Base-by-base conservation (phyloP, 2,329 filamentous ascomycete species). In the Onygenales sp. region DNA sequence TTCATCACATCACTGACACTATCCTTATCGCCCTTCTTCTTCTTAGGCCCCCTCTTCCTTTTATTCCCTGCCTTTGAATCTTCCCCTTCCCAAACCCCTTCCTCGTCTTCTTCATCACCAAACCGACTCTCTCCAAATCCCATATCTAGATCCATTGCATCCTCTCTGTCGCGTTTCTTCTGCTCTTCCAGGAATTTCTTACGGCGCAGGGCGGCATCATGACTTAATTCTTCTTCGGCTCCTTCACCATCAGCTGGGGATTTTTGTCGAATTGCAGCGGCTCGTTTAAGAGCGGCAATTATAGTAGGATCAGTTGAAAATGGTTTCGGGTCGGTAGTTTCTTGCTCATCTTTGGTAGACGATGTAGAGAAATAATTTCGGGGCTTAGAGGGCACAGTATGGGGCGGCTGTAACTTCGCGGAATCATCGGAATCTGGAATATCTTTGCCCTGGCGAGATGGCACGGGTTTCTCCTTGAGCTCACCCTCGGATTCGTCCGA, bases 61-160 rank as follows among this genome's bases (percentile, higher is more conserved):
- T 73, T 74, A 56, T 67, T 72, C 6, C 62, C 62, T 33, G 65
- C 63, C 36, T 60, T 58, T 17, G 34, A 36, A 21, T 63, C 63
- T 36, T 64, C 65, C 32, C 65, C 67, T 53, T 70, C 67, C 88
- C 62, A 82, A 73, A 52, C 91, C 69, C 71, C 65, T 42, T 90
- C 87, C 58, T 86, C 80, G 58, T 95, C 91, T 55, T 91, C 91
- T 49, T 91, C 90, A 63, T 96, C 93, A 52, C 88, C 90, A 63
- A 88, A 85, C 32, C 92, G 80, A 64, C 86, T 93, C 17, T 84
- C 88, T 36, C 93, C 93, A 64, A 98, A 97, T 56, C 91, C 92
- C 77, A 97, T 82, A 64, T 98, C 93, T 72, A 98, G 80, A 70
- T 98, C 92, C 54, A 92, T 84, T 47, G 90, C 83, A 66, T 97